Evolutionary conservation across 495 filamentous ascomycete species (phyloP), one percentile per base, ranked within the genome.

Genomic region (Xylaria scruposa): DNA sequence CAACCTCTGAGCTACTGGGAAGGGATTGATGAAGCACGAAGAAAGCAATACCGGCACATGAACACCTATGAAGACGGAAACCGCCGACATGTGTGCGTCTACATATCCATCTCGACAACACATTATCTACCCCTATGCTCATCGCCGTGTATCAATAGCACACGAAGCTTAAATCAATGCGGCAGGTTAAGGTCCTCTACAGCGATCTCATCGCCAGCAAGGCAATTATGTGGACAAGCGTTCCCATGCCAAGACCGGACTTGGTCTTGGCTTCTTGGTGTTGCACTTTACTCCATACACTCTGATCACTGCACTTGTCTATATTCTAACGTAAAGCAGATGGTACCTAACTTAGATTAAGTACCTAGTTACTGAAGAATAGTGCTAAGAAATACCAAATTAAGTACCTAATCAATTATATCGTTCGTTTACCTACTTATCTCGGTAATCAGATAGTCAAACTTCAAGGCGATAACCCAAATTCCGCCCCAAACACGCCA

Each of bases 71-170:
- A 62, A 24, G 2, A 62, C 60, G 38, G 60, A 62, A 12, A 29
- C 60, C 60, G 60, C 60, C 60, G 60, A 62, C 60, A 42, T 60
- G 58, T 60, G 58, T 33, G n/a, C 8, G 29, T 58, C 54, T 19
- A 33, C 58, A n/a, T n/a, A 24, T 24, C 8, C 6, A 19, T 58
- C 29, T 58, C 58, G 12, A 61, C 26, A 21, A 49, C 8, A 40
- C 38, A 12, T 12, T 40, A 12, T 9, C 38, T 40, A 40, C 47
- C 47, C 12, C 10, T 26, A 3, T 13, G 21, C n/a, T n/a, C 46
- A 7, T 3, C 21, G 58, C 31, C 38, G 58, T 24, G 58, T 60
- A 60, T 21, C 58, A 13, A 17, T 3, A 8, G 10, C 31, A 38
- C n/a, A 60, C n/a, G 19, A 60, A 21, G 7, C 58, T 60, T 60